Percentiles rank a stretch among this genome's conserved stretches.
Conservation (phyloP, 495 filamentous ascomycete species). For the Neurospora sp. region DNA sequence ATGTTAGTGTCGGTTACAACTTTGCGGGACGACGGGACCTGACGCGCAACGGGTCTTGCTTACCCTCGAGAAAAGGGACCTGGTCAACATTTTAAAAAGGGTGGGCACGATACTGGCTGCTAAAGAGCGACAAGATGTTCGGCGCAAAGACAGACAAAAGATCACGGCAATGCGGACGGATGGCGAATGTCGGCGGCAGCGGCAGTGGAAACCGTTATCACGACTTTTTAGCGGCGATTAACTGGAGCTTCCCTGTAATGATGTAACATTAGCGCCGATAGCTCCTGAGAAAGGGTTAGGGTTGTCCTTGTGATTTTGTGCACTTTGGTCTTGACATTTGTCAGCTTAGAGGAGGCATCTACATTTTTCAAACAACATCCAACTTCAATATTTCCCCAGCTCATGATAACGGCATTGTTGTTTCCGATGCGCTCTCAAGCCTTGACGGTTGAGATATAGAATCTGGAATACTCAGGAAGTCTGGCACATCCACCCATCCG, state of each 20-base stretch:
- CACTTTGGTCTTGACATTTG: neutral
- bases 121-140: neutral
- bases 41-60: neutral
- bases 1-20: neutral
- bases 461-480: neutral
- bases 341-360: neutral
- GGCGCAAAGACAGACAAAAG: neutral
- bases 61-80: constrained; percentile 19
- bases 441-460: neutral
- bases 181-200: neutral
- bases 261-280: neutral
- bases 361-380: too few species aligned
- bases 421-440: neutral
- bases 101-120: neutral
- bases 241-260: neutral
- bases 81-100: constrained; percentile 14
- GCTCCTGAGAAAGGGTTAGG: neutral
- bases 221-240: neutral
- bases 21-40: neutral
- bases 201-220: neutral
- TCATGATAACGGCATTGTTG: neutral
- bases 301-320: neutral
- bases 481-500: neutral
- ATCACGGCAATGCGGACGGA: constrained; percentile 1
- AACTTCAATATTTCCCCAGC: neutral